Conservation (phyloP, 2,329 filamentous ascomycete species). For the Alternaria angustiovoidea region DNA sequence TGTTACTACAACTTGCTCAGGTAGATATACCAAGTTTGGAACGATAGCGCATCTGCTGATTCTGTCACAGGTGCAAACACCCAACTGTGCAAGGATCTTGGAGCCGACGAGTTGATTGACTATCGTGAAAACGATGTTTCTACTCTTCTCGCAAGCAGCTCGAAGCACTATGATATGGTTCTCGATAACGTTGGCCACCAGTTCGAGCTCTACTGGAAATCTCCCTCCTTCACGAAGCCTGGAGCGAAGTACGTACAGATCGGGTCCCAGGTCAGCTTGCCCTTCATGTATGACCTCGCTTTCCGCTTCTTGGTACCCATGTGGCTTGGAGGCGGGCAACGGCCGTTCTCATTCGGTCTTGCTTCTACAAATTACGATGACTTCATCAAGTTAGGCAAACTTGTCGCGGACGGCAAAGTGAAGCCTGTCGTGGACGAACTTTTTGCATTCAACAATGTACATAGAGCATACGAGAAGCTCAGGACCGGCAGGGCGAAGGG, state of each 20-base stretch:
- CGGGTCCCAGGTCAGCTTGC: constrained; percentile 26
- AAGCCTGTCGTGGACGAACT: constrained; percentile 63
- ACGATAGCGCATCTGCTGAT: not conserved
- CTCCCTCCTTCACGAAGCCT: constrained; percentile 23
- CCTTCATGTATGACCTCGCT: constrained; percentile 24
- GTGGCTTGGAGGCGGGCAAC: constrained; percentile 59
- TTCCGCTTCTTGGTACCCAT: constrained; percentile 34
- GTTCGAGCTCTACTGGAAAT: constrained; percentile 29
- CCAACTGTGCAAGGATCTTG: constrained; percentile 63
- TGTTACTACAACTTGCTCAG: constrained; percentile 67
- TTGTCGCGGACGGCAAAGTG: constrained; percentile 65
- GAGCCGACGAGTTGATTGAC: constrained; percentile 69
- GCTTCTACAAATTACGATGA: constrained; percentile 23
- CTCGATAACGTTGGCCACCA: constrained; percentile 64
- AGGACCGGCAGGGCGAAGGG: constrained; percentile 63
- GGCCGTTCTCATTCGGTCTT: constrained; percentile 50
- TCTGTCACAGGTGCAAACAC: constrained; percentile 56
- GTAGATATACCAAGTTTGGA: constrained; percentile 5
- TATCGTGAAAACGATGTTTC: constrained; percentile 61
- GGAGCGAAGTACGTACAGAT: constrained; percentile 32
- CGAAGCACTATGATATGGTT: constrained; percentile 59
- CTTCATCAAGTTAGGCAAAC: constrained; percentile 56
- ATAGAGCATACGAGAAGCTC: constrained; percentile 64
- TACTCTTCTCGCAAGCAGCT: constrained; percentile 55
- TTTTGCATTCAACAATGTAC: constrained; percentile 62